Evolutionary conservation across 148 eudicot species (phyloP).

Genomic region (Amaranthus palmeri): DNA sequence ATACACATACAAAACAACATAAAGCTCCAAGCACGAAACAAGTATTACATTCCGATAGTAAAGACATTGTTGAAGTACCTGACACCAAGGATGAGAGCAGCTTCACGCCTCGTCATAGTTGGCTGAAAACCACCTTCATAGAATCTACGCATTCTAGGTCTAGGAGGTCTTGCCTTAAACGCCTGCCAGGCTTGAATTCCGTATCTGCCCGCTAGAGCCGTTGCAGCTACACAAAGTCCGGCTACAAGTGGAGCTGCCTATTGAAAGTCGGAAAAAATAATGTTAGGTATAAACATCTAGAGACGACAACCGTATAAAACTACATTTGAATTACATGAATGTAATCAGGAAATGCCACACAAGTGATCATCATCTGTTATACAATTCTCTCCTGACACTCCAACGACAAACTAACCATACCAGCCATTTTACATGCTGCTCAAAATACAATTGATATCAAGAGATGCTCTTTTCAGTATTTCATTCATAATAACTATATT

Average conservation of each 20-base stretch:
- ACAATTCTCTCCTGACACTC: too few species aligned
- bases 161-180: conserved; percentile 69
- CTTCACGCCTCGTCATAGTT: conserved; percentile 80
- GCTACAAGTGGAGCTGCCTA: conserved; percentile 63
- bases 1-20: too few species aligned
- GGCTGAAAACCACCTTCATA: conserved; percentile 82
- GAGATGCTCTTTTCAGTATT: too few species aligned
- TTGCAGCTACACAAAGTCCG: conserved; percentile 68
- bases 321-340: not conserved
- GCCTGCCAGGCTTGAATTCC: conserved; percentile 89
- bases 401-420: not conserved
- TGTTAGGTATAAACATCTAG: not conserved
- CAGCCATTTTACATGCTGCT: not conserved
- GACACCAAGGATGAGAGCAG: conserved; percentile 86
- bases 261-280: not conserved
- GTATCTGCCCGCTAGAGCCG: conserved; percentile 76
- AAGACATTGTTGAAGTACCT: conserved; percentile 35
- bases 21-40: not conserved
- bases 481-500: too few species aligned
- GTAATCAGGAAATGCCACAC: not conserved
- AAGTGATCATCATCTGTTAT: too few species aligned
- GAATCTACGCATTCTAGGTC: conserved; percentile 56
- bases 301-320: not conserved
- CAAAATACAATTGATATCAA: not conserved
- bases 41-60: not conserved